phyloP scores from a whole-genome alignment of 2,329 filamentous ascomycete genomes.

The Ceratocystis diversiconidia region DNA sequence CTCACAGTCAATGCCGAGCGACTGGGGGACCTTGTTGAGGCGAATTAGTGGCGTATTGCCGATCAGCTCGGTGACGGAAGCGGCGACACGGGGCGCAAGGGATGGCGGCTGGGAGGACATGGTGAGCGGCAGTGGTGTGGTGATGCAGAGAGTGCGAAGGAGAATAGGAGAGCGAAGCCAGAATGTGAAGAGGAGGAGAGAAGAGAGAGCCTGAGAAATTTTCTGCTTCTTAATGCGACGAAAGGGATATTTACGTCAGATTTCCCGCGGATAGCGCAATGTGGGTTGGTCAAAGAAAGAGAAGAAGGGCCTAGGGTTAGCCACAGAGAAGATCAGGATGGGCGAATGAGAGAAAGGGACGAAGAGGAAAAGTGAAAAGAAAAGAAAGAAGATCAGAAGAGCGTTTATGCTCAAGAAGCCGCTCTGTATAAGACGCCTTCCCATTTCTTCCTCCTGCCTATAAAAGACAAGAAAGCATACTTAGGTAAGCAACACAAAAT shows the following conservation, averaged over 20 bases:
- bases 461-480: too few species aligned
- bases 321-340: neutral
- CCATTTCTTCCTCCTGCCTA: too few species aligned
- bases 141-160: neutral
- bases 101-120: conserved; percentile 21
- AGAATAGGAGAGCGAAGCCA: neutral
- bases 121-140: neutral
- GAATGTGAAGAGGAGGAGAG: neutral
- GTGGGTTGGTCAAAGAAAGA: neutral
- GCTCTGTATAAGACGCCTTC: too few species aligned
- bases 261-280: conserved; percentile 1
- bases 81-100: conserved; percentile 33
- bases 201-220: neutral
- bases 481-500: too few species aligned
- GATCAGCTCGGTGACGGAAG: conserved; percentile 72
- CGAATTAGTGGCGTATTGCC: conserved; percentile 92
- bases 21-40: conserved; percentile 84
- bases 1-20: conserved; percentile 73
- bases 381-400: neutral
- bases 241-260: neutral
- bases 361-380: neutral
- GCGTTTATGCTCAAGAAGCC: neutral
- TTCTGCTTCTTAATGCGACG: neutral
- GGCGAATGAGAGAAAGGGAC: neutral
- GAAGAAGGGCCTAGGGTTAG: neutral